A percentile compares a stretch with the other conserved stretches of the same genome.
Conservation (phyloP, 306 rosid species). For the Vachellia pachyceras region DNA sequence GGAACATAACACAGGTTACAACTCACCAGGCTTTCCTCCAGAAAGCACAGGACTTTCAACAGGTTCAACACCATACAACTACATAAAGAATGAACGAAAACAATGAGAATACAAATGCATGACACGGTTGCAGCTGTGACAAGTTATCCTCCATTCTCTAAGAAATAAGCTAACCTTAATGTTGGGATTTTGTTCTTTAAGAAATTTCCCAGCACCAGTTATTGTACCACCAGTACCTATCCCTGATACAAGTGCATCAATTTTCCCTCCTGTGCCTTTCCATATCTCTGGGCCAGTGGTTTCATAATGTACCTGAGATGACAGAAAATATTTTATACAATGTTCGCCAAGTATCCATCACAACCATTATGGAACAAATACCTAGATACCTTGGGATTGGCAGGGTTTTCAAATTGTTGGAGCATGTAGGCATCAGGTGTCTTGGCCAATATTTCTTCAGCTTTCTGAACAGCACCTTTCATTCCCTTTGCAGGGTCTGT, state of each 20-base stretch:
- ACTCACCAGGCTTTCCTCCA: slow-evolving; percentile 90
- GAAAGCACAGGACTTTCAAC: slow-evolving; percentile 80
- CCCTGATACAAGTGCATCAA: slow-evolving; percentile 77
- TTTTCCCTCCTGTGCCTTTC: slow-evolving; percentile 72
- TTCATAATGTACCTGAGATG: slow-evolving; percentile 71
- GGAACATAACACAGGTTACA: not conserved
- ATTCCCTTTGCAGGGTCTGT: slow-evolving; percentile 85
- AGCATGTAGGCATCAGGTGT: slow-evolving; percentile 79
- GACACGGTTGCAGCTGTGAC: slow-evolving; percentile 13
- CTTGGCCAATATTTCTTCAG: slow-evolving; percentile 80
- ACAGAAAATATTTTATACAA: slow-evolving; percentile 16
- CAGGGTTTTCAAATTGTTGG: slow-evolving; percentile 89
- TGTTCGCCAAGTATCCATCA: slow-evolving; percentile 19
- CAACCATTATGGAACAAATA: slow-evolving; percentile 15
- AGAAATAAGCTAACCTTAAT: slow-evolving; percentile 56
- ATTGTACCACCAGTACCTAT: slow-evolving; percentile 87
- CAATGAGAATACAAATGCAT: slow-evolving; percentile 23
- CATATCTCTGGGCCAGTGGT: slow-evolving; percentile 93
- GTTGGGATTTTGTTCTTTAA: slow-evolving; percentile 74
- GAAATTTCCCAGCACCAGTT: slow-evolving; percentile 82
- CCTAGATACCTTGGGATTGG: slow-evolving; percentile 77
- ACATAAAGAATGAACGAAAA: slow-evolving; percentile 28
- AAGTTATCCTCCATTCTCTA: slow-evolving; percentile 11
- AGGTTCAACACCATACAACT: slow-evolving; percentile 84
- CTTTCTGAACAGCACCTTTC: slow-evolving; percentile 90